Conservation (phyloP, 2,329 filamentous ascomycete species). For the Penicillium sp. region DNA sequence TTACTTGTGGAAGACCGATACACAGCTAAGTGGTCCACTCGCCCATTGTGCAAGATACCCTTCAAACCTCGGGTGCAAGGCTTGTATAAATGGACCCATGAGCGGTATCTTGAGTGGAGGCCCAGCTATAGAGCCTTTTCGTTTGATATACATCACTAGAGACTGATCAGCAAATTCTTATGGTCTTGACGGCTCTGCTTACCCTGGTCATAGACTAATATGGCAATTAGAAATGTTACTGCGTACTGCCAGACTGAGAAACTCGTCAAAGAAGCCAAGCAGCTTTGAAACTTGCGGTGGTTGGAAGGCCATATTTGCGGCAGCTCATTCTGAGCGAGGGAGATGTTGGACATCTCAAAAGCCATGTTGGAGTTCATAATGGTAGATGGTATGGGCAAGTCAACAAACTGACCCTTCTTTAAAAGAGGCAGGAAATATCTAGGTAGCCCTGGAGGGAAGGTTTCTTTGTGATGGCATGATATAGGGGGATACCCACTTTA, state of each 20-base stretch:
- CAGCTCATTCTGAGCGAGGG: conserved; percentile 6
- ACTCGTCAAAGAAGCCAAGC: neutral
- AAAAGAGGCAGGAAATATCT: neutral
- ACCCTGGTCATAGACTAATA: conserved; percentile 77
- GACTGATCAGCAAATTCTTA: neutral
- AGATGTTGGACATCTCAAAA: conserved; percentile 7
- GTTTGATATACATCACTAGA: conserved; percentile 58
- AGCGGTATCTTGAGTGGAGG: conserved; percentile 65
- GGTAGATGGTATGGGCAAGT: neutral
- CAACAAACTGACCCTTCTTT: neutral
- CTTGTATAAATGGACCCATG: conserved; percentile 79
- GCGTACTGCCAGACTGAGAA: conserved; percentile 37
- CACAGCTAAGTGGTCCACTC: conserved; percentile 80
- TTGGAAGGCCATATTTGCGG: conserved; percentile 5
- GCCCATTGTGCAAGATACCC: conserved; percentile 77
- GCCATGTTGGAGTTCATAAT: conserved; percentile 5
- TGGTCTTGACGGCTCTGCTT: conserved; percentile 28
- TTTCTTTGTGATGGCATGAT: neutral
- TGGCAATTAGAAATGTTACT: conserved; percentile 53
- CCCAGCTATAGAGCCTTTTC: conserved; percentile 62
- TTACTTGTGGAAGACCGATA: conserved; percentile 92
- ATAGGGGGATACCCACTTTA: neutral
- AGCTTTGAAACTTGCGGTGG: neutral
- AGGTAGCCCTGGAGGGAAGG: neutral
- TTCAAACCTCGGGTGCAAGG: conserved; percentile 74